Evolutionary conservation across 208 protist genomes (phyloP), one percentile per base, ranked within the genome.

Genomic region (Blastocrithidia nonstop): DNA sequence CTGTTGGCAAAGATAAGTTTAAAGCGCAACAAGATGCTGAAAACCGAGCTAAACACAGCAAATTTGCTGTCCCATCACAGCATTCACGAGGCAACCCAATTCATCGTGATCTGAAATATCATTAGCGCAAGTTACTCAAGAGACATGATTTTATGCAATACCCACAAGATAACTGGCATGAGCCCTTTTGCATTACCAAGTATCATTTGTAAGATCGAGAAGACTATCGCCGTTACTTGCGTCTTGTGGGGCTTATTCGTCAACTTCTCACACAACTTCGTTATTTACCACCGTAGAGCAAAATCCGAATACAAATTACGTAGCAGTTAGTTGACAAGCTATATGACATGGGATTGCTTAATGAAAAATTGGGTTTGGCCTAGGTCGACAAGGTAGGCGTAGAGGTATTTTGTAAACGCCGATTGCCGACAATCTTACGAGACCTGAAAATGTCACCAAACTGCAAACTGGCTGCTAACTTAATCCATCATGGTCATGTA

Each of bases 71-170:
- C 1, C 29, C 45, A 11, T 91, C 82, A 15, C 53, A 75, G 29
- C 70, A 83, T 44, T 84, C 71, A 40, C 70, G 76, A 28, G 79
- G 78, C 17, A 90, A 89, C 50, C 75, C 77, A 0, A 74, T 94
- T 35, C 79, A 91, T 42, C 71, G 86, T 22, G 55, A 61, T 21
- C 67, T 94, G n/a, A 86, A 83, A 58, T 88, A 73, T 40, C 81
- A 91, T 60, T 81, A 94, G 61, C 66, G 83, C 23, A 91, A 89
- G 49, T 63, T 94, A 17, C 73, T 94, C 20, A 82, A 86, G 52
- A 90, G 89, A 53, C 78, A 89, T 36, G 81, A 94, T 66, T 94
- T 94, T 26, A 86, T 92, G 78, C 77, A 91, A 57, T 94, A 92
- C 53, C 70, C 66, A 15, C 70, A 91, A 39, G 87, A 92, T 50